Base-by-base conservation (phyloP, 2,329 filamentous ascomycete species). In the Stemphylium beticola region DNA sequence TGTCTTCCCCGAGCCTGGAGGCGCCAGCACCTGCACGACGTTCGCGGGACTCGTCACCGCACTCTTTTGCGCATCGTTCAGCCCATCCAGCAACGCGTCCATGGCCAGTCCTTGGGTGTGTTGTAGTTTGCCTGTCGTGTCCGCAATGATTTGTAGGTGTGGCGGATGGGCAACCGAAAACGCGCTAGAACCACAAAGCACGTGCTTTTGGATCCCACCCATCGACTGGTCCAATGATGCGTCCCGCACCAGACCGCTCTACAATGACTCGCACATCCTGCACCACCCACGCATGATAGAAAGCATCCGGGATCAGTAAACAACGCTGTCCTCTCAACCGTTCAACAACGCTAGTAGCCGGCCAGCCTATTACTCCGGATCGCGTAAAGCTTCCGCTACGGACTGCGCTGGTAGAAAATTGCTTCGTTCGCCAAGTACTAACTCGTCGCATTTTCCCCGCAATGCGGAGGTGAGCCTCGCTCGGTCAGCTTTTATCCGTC, bases 1-100 rank as follows among this genome's bases (percentile, higher is more conserved):
- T 12, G 93, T 99, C 77, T 99, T 98, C 17, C 95, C 93, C 57
- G 86, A 88, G 31, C 86, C 86, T 20, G 86, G 86, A 46, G 85
- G 84, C 6, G 85, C 85, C 29, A 87, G 82, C 3, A 87, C 83
- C 68, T 87, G 85, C 2, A 87, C 69, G 2, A 87, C 81, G 11
- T 82, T 77, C 9, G 85, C 83, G 4, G 81, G 78, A 5, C 85
- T 88, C 7, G 85, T 85, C 22, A 90, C 87, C 1, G 88, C 87
- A 42, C 80, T 80, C 61, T 78, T 80, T 71, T 91, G 87, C 8
- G 86, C 86, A 40, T 76, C 72, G 74, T 91, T 91, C 53, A 91
- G 80, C 31, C 85, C 86, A 50, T 79, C 73, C 31, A 90, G 78
- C 38, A 89, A 78, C 48, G 74, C 69, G 62, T 83, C 81, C 81